Evolutionary conservation across 257 asterid genomes (phyloP).

Genomic region (Hygrophila difformis): DNA sequence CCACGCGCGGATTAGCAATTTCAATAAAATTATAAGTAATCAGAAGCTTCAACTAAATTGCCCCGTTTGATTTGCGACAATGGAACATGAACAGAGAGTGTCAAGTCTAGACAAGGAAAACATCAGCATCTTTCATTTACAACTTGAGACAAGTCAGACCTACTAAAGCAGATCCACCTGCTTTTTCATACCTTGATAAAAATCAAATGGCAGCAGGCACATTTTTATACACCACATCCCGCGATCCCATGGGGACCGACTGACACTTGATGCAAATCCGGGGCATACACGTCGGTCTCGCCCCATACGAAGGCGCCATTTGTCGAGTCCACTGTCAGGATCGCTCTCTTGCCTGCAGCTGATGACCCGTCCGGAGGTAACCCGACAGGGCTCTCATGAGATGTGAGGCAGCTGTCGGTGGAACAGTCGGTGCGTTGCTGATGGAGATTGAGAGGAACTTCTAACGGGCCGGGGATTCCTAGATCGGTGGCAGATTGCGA

Average conservation of each 20-base stretch:
- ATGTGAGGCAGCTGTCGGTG: constrained; percentile 75
- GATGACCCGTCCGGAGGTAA: constrained; percentile 49
- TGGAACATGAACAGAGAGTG: too few species aligned
- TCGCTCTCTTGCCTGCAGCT: constrained; percentile 35
- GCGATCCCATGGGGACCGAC: constrained; percentile 33
- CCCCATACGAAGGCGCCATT: constrained; percentile 40
- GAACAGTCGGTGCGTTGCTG: constrained; percentile 46
- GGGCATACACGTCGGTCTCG: constrained; percentile 34
- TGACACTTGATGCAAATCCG: constrained; percentile 26
- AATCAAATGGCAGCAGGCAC: too few species aligned
- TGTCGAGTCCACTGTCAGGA: constrained; percentile 38
- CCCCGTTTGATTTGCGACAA: too few species aligned
- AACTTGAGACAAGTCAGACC: too few species aligned
- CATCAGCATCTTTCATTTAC: too few species aligned
- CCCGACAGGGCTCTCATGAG: constrained; percentile 60
- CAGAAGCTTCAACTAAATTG: too few species aligned
- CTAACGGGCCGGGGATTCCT: constrained; percentile 25
- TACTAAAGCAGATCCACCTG: too few species aligned
- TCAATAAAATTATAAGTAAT: too few species aligned
- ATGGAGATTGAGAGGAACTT: constrained; percentile 34
- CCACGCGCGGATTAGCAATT: too few species aligned
- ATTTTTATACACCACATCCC: constrained; percentile 29
- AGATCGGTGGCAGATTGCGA: constrained; percentile 25
- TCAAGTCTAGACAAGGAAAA: too few species aligned
- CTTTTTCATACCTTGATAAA: too few species aligned